Conservation (phyloP, 148 eudicot species). For the Fagopyrum tataricum region DNA sequence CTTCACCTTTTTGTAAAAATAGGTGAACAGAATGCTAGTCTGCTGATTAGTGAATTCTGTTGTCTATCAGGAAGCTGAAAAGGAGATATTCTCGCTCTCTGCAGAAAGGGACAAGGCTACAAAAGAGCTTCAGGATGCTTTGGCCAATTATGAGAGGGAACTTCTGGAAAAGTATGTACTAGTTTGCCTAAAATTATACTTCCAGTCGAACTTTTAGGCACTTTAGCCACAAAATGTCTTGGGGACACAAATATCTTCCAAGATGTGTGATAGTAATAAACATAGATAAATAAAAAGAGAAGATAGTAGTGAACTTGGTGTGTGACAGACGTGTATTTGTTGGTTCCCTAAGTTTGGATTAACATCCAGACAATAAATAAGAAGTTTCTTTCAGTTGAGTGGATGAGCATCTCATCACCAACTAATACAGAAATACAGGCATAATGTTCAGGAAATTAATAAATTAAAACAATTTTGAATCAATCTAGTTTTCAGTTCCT, state of each 20-base stretch:
- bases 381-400: constrained; percentile 3
- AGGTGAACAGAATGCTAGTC: background rate
- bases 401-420: background rate
- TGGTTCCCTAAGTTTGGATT: background rate
- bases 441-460: background rate
- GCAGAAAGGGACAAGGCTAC: constrained; percentile 71
- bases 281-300: background rate
- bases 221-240: background rate
- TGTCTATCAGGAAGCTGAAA: constrained; percentile 75
- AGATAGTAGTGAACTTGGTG: background rate
- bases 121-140: constrained; percentile 67
- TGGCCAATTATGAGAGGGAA: constrained; percentile 56
- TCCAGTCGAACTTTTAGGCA: background rate
- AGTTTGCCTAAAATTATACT: background rate
- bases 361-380: background rate
- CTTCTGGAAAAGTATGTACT: constrained; percentile 52
- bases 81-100: constrained; percentile 50
- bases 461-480: background rate
- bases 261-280: background rate
- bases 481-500: background rate
- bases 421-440: background rate
- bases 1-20: constrained; percentile 1
- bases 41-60: constrained; percentile 18
- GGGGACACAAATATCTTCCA: background rate
- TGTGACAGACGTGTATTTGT: background rate